Conservation (phyloP, 805 yeast genomes). For the Metschnikowia orientalis region DNA sequence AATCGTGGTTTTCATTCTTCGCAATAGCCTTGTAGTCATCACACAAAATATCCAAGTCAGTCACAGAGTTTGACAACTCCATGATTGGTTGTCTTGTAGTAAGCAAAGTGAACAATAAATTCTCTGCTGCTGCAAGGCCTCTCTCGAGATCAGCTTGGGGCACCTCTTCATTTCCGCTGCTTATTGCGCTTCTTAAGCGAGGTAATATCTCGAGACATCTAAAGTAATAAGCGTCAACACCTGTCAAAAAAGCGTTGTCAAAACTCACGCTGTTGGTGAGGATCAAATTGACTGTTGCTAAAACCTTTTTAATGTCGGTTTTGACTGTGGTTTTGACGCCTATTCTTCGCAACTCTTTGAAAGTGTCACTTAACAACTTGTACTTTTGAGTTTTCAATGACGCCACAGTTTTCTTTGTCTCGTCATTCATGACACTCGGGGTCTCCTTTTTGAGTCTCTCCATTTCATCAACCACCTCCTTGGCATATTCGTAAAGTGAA, state of each 20-base stretch:
- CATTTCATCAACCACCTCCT: slow-evolving; percentile 51
- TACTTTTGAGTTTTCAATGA: slow-evolving; percentile 78
- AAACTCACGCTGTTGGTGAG: slow-evolving; percentile 53
- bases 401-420: slow-evolving; percentile 60
- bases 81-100: slow-evolving; percentile 47
- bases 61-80: slow-evolving; percentile 23
- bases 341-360: slow-evolving; percentile 67
- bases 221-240: slow-evolving; percentile 53
- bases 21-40: slow-evolving; percentile 17
- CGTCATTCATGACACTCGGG: slow-evolving; percentile 66
- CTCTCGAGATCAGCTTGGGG: slow-evolving; percentile 70
- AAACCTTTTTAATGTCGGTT: slow-evolving; percentile 59
- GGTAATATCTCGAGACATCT: slow-evolving; percentile 77
- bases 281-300: slow-evolving; percentile 59
- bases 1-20: slow-evolving; percentile 8
- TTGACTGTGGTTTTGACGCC: slow-evolving; percentile 70
- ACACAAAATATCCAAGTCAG: slow-evolving; percentile 13
- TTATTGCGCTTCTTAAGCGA: slow-evolving; percentile 61
- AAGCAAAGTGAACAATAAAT: slow-evolving; percentile 56
- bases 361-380: slow-evolving; percentile 68
- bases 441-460: slow-evolving; percentile 69
- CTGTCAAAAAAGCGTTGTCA: slow-evolving; percentile 30
- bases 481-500: slow-evolving; percentile 50
- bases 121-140: slow-evolving; percentile 74
- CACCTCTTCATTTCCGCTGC: slow-evolving; percentile 63